Evolutionary conservation across 2,329 filamentous ascomycete species (phyloP).

Genomic region (Colletotrichum chrysophilum): DNA sequence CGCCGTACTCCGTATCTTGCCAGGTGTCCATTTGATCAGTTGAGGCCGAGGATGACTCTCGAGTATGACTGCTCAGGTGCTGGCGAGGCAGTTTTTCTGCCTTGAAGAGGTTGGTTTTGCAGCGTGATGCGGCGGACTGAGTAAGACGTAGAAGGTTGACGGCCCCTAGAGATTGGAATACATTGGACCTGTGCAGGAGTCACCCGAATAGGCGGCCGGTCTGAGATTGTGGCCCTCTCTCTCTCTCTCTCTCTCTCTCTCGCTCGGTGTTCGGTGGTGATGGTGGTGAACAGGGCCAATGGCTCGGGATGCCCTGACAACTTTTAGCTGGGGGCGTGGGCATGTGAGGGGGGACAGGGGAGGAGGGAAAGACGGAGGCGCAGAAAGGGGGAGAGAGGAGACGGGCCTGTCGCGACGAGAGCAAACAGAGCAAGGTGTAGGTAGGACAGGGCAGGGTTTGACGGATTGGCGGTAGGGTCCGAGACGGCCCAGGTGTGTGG

Average conservation of each 20-base stretch:
- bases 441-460: neutral
- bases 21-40: neutral
- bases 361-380: neutral
- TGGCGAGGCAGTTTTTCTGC: neutral
- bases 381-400: slow-evolving; percentile 2
- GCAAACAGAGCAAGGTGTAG: neutral
- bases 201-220: neutral
- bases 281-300: neutral
- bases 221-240: neutral
- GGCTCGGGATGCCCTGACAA: neutral
- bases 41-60: neutral
- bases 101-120: neutral
- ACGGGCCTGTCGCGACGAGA: neutral
- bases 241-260: neutral
- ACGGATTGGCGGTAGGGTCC: neutral
- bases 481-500: neutral
- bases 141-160: neutral
- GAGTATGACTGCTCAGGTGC: neutral
- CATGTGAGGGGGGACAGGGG: neutral
- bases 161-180: neutral
- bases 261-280: neutral
- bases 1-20: neutral
- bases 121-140: neutral
- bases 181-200: neutral
- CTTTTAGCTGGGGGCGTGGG: slow-evolving; percentile 8